Evolutionary conservation across 768 basidiomycete genomes (phyloP).

Genomic region (Agaricus subrufescens): DNA sequence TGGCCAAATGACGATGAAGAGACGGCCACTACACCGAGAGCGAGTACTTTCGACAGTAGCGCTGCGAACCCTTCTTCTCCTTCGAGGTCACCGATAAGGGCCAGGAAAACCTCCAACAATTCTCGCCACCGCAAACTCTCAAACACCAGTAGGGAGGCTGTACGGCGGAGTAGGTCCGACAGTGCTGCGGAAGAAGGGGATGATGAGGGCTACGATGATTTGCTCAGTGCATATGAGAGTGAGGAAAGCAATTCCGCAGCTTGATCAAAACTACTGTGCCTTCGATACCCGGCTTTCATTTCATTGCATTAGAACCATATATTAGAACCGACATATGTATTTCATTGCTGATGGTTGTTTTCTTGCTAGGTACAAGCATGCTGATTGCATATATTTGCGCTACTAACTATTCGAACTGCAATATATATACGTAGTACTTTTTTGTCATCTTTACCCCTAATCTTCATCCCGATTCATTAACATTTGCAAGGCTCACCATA

Average conservation of each 20-base stretch:
- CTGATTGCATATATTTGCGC: no score
- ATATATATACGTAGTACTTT: no score
- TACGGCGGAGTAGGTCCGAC: constrained; percentile 37
- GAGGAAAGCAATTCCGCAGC: constrained; percentile 35
- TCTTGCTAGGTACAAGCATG: no score
- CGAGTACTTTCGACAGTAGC: constrained; percentile 39
- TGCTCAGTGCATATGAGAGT: constrained; percentile 80
- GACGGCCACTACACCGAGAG: constrained; percentile 51
- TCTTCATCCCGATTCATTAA: no score
- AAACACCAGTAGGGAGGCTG: constrained; percentile 31
- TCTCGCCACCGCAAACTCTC: constrained; percentile 44
- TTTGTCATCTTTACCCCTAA: no score
- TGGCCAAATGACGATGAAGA: constrained; percentile 50
- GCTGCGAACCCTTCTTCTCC: constrained; percentile 23
- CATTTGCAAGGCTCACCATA: no score
- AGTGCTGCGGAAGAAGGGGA: constrained; percentile 76
- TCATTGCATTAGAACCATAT: not conserved
- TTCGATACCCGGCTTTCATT: not conserved
- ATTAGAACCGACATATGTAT: not conserved
- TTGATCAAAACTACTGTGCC: not conserved
- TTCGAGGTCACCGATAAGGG: constrained; percentile 22
- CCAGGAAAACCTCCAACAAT: constrained; percentile 29
- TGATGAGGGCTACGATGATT: constrained; percentile 71
- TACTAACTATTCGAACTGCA: no score
- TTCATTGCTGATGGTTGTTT: no score